Evolutionary conservation across 805 yeast species (phyloP).

Genomic region (Wickerhamiella sorbophila): DNA sequence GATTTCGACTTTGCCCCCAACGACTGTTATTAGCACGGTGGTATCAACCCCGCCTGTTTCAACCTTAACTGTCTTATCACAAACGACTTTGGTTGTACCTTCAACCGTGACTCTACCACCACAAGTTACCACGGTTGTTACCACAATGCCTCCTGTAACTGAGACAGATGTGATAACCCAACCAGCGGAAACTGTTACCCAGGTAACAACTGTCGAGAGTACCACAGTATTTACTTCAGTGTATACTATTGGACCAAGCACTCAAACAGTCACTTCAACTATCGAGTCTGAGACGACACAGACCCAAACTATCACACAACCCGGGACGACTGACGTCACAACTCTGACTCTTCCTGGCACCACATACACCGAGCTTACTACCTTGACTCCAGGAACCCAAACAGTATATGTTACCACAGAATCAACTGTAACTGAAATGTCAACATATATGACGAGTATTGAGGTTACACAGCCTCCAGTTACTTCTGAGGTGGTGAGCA

Average conservation of each 20-base stretch:
- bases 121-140: not conserved
- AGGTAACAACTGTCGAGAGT: not conserved
- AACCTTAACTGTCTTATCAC: not conserved
- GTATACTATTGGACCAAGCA: conserved; percentile 1
- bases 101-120: not conserved
- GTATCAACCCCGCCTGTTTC: not conserved
- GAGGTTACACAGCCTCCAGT: not conserved
- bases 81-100: not conserved
- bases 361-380: not conserved
- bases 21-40: not conserved
- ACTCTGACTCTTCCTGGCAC: conserved; percentile 6
- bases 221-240: not conserved
- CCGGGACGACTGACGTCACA: conserved; percentile 2
- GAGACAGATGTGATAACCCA: not conserved
- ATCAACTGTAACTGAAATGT: not conserved
- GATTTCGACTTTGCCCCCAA: conserved; percentile 1
- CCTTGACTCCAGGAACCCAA: not conserved
- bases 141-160: not conserved
- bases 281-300: not conserved
- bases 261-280: not conserved
- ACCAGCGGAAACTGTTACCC: not conserved
- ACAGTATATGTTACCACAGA: not conserved
- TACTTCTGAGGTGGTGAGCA: not conserved
- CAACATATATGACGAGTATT: conserved; percentile 1
- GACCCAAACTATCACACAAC: not conserved